Evolutionary conservation across 2,329 filamentous ascomycete genomes (phyloP).

Genomic region (Stagonosporopsis rhizophila): DNA sequence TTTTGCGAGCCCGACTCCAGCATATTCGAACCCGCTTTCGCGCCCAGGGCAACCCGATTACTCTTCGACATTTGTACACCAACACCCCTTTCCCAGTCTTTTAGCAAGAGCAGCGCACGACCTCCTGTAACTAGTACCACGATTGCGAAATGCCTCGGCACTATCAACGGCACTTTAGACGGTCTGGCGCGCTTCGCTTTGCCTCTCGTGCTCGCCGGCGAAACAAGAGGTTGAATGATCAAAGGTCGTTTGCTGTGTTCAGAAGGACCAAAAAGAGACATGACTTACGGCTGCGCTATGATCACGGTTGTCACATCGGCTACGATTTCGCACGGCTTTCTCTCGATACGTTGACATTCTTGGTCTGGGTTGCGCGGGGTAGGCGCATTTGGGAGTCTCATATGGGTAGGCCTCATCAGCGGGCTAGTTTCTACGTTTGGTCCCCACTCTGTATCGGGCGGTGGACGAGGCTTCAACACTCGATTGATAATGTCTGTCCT

Average conservation of each 20-base stretch:
- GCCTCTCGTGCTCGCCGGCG: conserved; percentile 35
- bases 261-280: conserved; percentile 27
- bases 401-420: conserved; percentile 11
- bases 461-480: conserved; percentile 19
- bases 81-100: conserved; percentile 30
- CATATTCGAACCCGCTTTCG: conserved; percentile 45
- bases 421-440: conserved; percentile 24
- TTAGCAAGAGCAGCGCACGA: conserved; percentile 30
- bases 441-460: conserved; percentile 16
- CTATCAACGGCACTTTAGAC: conserved; percentile 13
- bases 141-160: conserved; percentile 18
- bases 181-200: conserved; percentile 23
- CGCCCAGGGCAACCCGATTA: conserved; percentile 40
- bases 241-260: conserved; percentile 20
- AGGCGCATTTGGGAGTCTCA: conserved; percentile 17
- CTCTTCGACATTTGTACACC: conserved; percentile 40
- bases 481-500: conserved; percentile 37
- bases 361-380: conserved; percentile 25
- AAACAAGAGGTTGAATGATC: conserved; percentile 30
- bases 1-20: conserved; percentile 35
- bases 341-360: conserved; percentile 23
- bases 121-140: conserved; percentile 22
- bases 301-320: conserved; percentile 33
- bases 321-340: conserved; percentile 21
- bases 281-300: conserved; percentile 34